These are phyloP conservation scores for Biscutella laevigata DNA, from an alignment of 441 rosid genomes.

Conservation along the genomic window DNA sequence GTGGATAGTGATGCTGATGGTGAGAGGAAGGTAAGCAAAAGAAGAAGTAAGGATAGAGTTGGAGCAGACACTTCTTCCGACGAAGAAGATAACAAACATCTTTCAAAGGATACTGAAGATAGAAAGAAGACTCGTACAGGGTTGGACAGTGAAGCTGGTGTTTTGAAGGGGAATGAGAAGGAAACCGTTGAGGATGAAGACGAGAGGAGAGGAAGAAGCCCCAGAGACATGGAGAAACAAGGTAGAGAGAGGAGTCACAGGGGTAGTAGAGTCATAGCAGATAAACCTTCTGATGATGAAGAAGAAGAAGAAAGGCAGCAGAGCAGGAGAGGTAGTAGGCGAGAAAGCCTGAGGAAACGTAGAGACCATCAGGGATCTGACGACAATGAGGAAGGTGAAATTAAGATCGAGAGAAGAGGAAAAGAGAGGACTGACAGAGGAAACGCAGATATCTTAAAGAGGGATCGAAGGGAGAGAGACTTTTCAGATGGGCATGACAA, in stretches of 20 bases:
- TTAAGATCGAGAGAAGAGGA: conserved; percentile 13
- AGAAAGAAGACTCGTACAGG: background rate
- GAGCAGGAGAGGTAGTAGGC: conserved; percentile 15
- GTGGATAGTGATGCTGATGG: background rate
- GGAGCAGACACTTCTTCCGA: conserved; percentile 17
- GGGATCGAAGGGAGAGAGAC: conserved; percentile 28
- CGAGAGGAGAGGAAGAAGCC: conserved; percentile 3
- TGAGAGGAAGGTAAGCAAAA: conserved; percentile 8
- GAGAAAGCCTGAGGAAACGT: conserved; percentile 17
- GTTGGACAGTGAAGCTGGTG: conserved; percentile 1
- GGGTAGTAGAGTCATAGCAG: conserved; percentile 21
- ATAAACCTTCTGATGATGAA: conserved; percentile 29
- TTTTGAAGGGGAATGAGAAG: too few relatives aligned
- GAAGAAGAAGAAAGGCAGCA: conserved; percentile 18
- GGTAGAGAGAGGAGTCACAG: conserved; percentile 23
- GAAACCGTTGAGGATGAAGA: background rate
- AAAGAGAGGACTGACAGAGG: conserved; percentile 9
- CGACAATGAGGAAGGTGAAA: conserved; percentile 28
- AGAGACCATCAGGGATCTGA: conserved; percentile 18
- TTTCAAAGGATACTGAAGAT: conserved; percentile 1
- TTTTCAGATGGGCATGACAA: conserved; percentile 23
- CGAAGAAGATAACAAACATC: conserved; percentile 6
- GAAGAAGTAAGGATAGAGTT: conserved; percentile 7
- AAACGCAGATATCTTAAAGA: conserved; percentile 12
- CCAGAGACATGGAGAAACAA: conserved; percentile 5